Percentiles rank a stretch among this genome's conserved stretches.
Evolutionary conservation across 2,329 filamentous ascomycete species (phyloP).

Genomic region (Alternaria triticina): DNA sequence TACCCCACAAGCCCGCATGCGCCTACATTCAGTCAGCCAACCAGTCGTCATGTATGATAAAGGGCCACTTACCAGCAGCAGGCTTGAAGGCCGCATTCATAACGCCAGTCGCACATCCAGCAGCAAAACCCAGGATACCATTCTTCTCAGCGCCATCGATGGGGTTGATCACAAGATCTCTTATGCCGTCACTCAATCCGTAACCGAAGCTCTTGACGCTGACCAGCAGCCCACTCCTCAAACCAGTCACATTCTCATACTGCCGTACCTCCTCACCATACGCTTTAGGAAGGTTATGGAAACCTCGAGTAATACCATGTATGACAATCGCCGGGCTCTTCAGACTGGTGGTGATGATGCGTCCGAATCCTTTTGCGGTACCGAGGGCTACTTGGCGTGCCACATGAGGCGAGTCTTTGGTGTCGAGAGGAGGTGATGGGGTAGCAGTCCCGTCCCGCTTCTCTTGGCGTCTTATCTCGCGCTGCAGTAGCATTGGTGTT

Average conservation of each 20-base stretch:
- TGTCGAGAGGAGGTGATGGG: neutral
- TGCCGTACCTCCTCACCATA: constrained; percentile 83
- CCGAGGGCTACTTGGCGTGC: constrained; percentile 64
- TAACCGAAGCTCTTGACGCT: constrained; percentile 78
- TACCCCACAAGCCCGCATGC: constrained; percentile 65
- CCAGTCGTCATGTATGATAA: neutral
- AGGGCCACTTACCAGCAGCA: constrained; percentile 60
- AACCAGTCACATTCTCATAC: constrained; percentile 74
- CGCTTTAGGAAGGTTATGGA: constrained; percentile 81
- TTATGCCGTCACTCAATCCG: constrained; percentile 78
- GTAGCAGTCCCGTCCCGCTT: neutral
- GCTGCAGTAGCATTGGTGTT: constrained; percentile 1
- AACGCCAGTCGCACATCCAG: constrained; percentile 80
- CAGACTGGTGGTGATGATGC: constrained; percentile 72
- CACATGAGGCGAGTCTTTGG: constrained; percentile 13
- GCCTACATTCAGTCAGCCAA: constrained; percentile 44
- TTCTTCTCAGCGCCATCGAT: constrained; percentile 68
- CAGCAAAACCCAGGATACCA: constrained; percentile 69
- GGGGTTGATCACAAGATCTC: constrained; percentile 80
- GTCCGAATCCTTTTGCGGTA: constrained; percentile 69
- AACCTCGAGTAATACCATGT: constrained; percentile 78
- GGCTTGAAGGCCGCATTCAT: constrained; percentile 68
- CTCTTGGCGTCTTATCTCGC: neutral
- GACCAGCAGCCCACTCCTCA: constrained; percentile 74
- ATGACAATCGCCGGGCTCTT: constrained; percentile 83